Evolutionary conservation across 441 rosid genomes (phyloP), one percentile per base, ranked within the genome.

Genomic region (Metrosideros polymorpha): DNA sequence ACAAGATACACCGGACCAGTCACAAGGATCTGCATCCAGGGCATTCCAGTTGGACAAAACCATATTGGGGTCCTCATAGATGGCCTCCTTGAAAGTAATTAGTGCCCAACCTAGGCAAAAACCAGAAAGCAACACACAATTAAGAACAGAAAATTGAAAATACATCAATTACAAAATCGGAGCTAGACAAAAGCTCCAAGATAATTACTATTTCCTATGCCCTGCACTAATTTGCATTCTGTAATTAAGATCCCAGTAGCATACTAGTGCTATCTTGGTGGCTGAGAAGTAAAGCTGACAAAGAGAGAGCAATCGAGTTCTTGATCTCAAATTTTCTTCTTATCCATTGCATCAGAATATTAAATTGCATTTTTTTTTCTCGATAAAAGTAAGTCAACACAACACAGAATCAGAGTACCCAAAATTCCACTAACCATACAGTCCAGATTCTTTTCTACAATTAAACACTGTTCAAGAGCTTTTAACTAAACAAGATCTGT

Each of bases 21-120:
- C 91, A 86, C 99, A 98, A 85, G 98, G 98, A 96, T 95, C 94
- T 84, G 93, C 93, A 90, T 93, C 95, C 85, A 94, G 91, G 84
- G 91, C 89, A 91, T 96, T 92, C 98, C 99, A 98, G 88, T 91
- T 94, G 82, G 98, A 93, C 89, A 95, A 91, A 91, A 94, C 94
- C 88, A 91, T 77, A 85, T 82, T 90, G 39, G 98, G 98, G 91
- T 98, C 99, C 85, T 96, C 99, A 90, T 90, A 93, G 87, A 95
- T 93, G 57, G 94, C 97, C 93, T 95, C 98, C 93, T 94, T 98
- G 91, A 98, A 96, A 86, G 93, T 87, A 53, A 79, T 90, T 56
- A 98, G 95, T 14, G 96, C 98, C 92, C 75, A 90, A 93, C 90
- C 99, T 98, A 87, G 27, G 59, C 43, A 93, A 89, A 32, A 47